These are phyloP conservation scores for Astrephomene gubernaculifera DNA, from an alignment of 139 green algal genomes.

Conservation along the genomic window DNA sequence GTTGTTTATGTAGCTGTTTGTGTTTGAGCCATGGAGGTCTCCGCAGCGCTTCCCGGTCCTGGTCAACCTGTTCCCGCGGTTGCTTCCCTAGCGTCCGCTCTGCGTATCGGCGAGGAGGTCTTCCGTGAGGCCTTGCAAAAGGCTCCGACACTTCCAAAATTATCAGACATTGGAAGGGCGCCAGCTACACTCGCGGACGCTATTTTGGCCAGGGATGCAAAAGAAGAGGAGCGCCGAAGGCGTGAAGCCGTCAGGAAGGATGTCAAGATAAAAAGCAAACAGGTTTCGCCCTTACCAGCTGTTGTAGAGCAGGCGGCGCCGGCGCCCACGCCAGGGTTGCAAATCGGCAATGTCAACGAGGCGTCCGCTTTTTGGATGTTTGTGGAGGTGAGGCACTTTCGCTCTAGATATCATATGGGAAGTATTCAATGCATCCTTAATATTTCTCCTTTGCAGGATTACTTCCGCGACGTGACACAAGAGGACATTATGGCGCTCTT, in stretches of 20 bases:
- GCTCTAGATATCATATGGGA: not conserved
- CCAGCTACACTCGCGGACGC: constrained; percentile 71
- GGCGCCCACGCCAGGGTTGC: constrained; percentile 52
- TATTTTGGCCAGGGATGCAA: constrained; percentile 52
- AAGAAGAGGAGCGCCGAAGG: constrained; percentile 62
- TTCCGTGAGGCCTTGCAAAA: constrained; percentile 42
- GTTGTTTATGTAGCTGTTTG: too few relatives aligned
- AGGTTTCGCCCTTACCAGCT: constrained; percentile 50
- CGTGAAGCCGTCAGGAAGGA: constrained; percentile 55
- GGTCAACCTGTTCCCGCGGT: constrained; percentile 16
- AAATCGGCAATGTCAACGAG: constrained; percentile 57
- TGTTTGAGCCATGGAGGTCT: constrained; percentile 7
- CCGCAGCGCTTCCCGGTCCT: not conserved
- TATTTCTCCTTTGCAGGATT: constrained; percentile 67
- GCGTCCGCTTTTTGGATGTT: constrained; percentile 78
- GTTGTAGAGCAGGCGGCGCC: constrained; percentile 27
- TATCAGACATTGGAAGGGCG: constrained; percentile 17
- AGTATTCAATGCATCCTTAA: not conserved
- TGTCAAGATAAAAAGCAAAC: constrained; percentile 42
- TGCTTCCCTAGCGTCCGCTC: not conserved
- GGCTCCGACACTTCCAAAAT: constrained; percentile 1
- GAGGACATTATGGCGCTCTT: constrained; percentile 77
- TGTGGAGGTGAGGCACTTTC: constrained; percentile 62
- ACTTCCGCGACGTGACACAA: constrained; percentile 80
- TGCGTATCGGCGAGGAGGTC: constrained; percentile 33